Evolutionary conservation across 129 eudicot species (phyloP).

Genomic region (Chrysanthemum makinoi): DNA sequence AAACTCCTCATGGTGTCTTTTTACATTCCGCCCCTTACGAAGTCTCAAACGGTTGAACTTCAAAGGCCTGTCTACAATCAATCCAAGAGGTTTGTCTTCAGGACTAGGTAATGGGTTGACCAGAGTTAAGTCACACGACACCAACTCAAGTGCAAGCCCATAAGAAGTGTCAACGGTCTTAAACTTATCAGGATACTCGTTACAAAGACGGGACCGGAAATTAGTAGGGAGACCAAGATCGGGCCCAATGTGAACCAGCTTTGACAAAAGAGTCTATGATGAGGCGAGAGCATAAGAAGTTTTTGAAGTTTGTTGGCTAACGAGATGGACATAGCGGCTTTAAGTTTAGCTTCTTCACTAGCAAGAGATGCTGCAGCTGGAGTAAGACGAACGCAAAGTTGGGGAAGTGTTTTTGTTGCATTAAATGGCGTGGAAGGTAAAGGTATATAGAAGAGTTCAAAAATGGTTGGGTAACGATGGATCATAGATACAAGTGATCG

Average conservation of each 20-base stretch:
- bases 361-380: constrained; percentile 79
- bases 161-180: constrained; percentile 79
- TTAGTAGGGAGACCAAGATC: constrained; percentile 89
- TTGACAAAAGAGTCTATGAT: constrained; percentile 65
- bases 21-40: constrained; percentile 70
- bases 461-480: constrained; percentile 81
- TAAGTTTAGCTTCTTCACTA: constrained; percentile 53
- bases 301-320: constrained; percentile 74
- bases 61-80: constrained; percentile 89
- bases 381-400: constrained; percentile 88
- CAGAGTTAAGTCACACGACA: constrained; percentile 57
- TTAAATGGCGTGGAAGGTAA: constrained; percentile 61
- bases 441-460: constrained; percentile 78
- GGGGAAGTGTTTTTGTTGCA: constrained; percentile 66
- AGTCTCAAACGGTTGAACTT: constrained; percentile 80
- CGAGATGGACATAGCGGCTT: constrained; percentile 40
- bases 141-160: constrained; percentile 96
- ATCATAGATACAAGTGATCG: constrained; percentile 76
- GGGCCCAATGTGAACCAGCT: constrained; percentile 84
- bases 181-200: constrained; percentile 69
- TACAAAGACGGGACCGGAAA: constrained; percentile 77
- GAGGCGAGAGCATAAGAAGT: constrained; percentile 81
- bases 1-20: constrained; percentile 64
- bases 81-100: constrained; percentile 38
- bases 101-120: constrained; percentile 51